Evolutionary conservation across 306 rosid species (phyloP).

Genomic region (Sicyos edulis): DNA sequence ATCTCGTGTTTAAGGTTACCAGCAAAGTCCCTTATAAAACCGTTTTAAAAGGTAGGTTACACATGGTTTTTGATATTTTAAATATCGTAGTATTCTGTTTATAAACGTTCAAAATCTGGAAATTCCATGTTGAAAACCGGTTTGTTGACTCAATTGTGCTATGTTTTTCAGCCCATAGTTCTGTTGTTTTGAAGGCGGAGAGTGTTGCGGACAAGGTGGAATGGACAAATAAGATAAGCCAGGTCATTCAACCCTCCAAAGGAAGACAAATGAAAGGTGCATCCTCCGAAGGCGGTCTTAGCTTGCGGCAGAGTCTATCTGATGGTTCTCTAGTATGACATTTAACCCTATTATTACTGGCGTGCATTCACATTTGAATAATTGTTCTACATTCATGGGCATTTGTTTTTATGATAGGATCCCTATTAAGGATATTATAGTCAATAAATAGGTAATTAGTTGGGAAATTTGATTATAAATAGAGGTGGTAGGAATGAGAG

Average conservation of each 20-base stretch:
- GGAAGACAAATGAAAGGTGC: slow-evolving; percentile 56
- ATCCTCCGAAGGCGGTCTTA: slow-evolving; percentile 56
- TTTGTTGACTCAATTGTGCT: slow-evolving; percentile 10
- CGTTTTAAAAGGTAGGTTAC: slow-evolving; percentile 62
- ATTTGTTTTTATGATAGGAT: not conserved
- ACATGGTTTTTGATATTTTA: not conserved
- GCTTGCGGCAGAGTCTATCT: slow-evolving; percentile 75
- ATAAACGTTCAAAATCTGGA: not conserved
- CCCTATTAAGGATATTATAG: too few relatives aligned
- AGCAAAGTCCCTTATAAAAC: slow-evolving; percentile 87
- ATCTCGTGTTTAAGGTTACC: slow-evolving; percentile 70
- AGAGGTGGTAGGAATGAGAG: too few relatives aligned
- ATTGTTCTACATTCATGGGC: not conserved
- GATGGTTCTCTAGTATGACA: slow-evolving; percentile 92
- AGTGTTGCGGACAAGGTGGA: slow-evolving; percentile 67
- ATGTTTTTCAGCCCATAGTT: slow-evolving; percentile 66
- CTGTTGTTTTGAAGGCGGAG: slow-evolving; percentile 85
- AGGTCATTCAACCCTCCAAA: slow-evolving; percentile 63
- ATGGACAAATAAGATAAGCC: slow-evolving; percentile 79
- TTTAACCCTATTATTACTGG: not conserved
- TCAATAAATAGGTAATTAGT: too few relatives aligned
- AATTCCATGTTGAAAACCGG: slow-evolving; percentile 2
- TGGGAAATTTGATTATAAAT: too few relatives aligned
- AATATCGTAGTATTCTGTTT: not conserved
- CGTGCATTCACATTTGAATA: not conserved